A percentile compares a stretch with the other conserved stretches of the same genome.
Conservation (phyloP, 371 early-diverging fungal genomes). For the Spraguea lophii region DNA sequence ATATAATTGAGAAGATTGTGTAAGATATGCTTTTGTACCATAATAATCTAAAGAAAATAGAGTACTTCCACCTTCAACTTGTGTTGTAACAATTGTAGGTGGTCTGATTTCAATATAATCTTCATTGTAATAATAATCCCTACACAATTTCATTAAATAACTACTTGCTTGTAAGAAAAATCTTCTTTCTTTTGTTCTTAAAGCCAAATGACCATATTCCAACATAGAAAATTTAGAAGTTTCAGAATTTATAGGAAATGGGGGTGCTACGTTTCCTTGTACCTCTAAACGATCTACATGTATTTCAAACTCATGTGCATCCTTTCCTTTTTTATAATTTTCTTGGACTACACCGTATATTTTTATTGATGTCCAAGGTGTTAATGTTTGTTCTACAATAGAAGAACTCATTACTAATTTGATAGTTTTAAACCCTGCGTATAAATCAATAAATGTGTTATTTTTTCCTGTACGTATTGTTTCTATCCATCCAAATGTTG, state of each 20-base stretch:
- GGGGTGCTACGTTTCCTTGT: slow-evolving; percentile 30
- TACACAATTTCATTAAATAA: slow-evolving; percentile 65
- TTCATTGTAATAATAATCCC: slow-evolving; percentile 65
- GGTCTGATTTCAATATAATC: slow-evolving; percentile 80
- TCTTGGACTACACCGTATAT: slow-evolving; percentile 34
- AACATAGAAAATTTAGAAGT: slow-evolving; percentile 64
- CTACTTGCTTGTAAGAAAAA: slow-evolving; percentile 70
- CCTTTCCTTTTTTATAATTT: slow-evolving; percentile 30
- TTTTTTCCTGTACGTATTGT: slow-evolving; percentile 17
- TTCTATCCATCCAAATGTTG: slow-evolving; percentile 41
- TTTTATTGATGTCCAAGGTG: slow-evolving; percentile 33
- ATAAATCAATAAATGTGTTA: slow-evolving; percentile 34
- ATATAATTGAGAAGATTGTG: slow-evolving; percentile 96
- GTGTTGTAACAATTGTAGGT: slow-evolving; percentile 97
- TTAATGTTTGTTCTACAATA: slow-evolving; percentile 17
- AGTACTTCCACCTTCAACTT: slow-evolving; percentile 95
- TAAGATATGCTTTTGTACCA: slow-evolving; percentile 81
- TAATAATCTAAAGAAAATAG: slow-evolving; percentile 89
- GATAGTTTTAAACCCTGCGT: slow-evolving; percentile 23
- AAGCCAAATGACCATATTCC: slow-evolving; percentile 80
- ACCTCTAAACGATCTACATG: slow-evolving; percentile 29
- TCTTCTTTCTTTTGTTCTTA: slow-evolving; percentile 73
- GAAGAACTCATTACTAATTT: slow-evolving; percentile 31
- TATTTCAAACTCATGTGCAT: slow-evolving; percentile 35
- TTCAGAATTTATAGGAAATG: slow-evolving; percentile 47